Evolutionary conservation across 108 stramenopile species (phyloP).

Genomic region (Skeletonema menzelii): DNA sequence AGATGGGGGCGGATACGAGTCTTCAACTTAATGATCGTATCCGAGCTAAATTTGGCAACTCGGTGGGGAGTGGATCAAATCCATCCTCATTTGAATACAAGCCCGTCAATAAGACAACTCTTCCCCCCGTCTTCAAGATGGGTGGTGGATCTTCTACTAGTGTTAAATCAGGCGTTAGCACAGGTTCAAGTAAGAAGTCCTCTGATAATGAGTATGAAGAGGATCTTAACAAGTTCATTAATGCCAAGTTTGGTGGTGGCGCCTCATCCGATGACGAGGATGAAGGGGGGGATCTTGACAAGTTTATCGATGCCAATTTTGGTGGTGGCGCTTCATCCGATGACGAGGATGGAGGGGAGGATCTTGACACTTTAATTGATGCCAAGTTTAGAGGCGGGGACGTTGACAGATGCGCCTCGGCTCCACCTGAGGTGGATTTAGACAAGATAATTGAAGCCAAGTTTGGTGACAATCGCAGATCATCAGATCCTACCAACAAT

Average conservation of each 20-base stretch:
- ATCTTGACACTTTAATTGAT: not conserved
- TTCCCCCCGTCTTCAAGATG: not conserved
- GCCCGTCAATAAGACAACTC: not conserved
- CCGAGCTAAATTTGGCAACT: not conserved
- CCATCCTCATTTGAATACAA: not conserved
- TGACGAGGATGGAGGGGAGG: not conserved
- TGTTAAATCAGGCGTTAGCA: too few relatives aligned
- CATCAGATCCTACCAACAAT: not conserved
- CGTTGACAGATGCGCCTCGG: not conserved
- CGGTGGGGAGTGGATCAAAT: not conserved
- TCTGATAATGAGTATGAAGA: not conserved
- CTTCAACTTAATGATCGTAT: not conserved
- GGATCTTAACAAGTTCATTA: not conserved
- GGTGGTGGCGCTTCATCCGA: too few relatives aligned
- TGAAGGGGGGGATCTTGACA: too few relatives aligned
- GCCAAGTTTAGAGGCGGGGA: too few relatives aligned
- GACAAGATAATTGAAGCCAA: not conserved
- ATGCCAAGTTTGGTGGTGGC: not conserved
- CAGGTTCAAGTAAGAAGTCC: too few relatives aligned
- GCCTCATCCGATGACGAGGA: too few relatives aligned
- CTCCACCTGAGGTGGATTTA: not conserved
- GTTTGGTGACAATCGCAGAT: not conserved
- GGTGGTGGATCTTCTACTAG: too few relatives aligned
- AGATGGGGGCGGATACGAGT: not conserved
- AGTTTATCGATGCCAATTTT: too few relatives aligned